Percentiles rank a stretch among this genome's conserved stretches.
Conservation (phyloP, 352 stramenopile genomes). For the Thraustochytrium sp. region DNA sequence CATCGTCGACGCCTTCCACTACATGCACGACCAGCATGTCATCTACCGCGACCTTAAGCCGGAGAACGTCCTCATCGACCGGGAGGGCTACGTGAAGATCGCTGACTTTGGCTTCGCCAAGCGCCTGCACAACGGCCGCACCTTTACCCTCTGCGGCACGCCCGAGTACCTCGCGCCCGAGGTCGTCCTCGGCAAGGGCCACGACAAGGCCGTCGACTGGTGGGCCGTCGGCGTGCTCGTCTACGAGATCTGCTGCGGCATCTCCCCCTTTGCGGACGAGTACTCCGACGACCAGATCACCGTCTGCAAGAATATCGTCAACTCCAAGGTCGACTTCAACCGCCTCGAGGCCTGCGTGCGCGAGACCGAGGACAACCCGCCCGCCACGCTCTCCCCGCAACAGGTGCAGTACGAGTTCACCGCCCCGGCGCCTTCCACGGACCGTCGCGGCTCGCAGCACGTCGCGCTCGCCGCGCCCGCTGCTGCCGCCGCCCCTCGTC, state of each 20-base stretch:
- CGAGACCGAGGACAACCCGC: slow-evolving; percentile 32
- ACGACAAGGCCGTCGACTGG: slow-evolving; percentile 91
- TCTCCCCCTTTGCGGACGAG: slow-evolving; percentile 78
- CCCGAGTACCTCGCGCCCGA: slow-evolving; percentile 84
- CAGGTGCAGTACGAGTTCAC: slow-evolving; percentile 1
- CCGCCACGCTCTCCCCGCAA: neutral
- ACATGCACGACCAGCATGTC: slow-evolving; percentile 70
- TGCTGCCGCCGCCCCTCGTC: neutral
- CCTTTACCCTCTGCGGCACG: slow-evolving; percentile 82
- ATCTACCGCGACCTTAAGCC: slow-evolving; percentile 72
- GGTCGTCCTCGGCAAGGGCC: slow-evolving; percentile 79
- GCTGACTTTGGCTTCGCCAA: slow-evolving; percentile 55
- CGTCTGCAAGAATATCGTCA: slow-evolving; percentile 91
- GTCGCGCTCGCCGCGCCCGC: neutral
- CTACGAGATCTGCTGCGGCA: slow-evolving; percentile 89
- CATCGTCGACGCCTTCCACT: slow-evolving; percentile 69
- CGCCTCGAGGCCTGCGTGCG: slow-evolving; percentile 58
- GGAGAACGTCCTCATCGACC: slow-evolving; percentile 61
- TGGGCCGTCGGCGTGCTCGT: slow-evolving; percentile 89
- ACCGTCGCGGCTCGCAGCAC: neutral
- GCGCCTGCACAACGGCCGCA: slow-evolving; percentile 47
- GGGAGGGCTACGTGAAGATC: slow-evolving; percentile 48
- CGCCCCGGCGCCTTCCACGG: neutral
- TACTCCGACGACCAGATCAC: slow-evolving; percentile 82
- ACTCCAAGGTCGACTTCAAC: slow-evolving; percentile 78